phyloP scores from a whole-genome alignment of 78 protist species.

The Creolimax fragrantissima region DNA sequence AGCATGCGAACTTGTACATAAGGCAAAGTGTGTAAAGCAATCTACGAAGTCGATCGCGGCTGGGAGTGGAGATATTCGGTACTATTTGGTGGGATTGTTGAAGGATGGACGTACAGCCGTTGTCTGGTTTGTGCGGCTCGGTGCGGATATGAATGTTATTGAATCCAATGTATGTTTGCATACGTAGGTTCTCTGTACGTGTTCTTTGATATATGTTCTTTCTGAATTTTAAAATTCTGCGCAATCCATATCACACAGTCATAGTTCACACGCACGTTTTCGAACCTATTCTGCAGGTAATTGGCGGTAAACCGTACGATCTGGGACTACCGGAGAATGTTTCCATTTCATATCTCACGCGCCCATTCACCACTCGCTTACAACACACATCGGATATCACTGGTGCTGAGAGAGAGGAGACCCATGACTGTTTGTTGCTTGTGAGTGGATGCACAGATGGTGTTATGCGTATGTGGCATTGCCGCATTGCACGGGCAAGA shows the following conservation, averaged over 20 bases:
- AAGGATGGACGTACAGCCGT: neutral
- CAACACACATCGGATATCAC: neutral
- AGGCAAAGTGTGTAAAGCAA: too few relatives aligned
- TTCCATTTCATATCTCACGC: neutral
- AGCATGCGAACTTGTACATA: too few relatives aligned
- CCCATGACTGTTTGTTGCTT: neutral
- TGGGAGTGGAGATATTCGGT: neutral
- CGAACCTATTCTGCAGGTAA: neutral
- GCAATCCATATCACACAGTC: too few relatives aligned
- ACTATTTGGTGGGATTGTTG: neutral
- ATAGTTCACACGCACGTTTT: too few relatives aligned
- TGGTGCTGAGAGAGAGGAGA: neutral
- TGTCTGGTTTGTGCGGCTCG: neutral
- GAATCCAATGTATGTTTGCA: neutral
- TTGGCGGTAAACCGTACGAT: neutral
- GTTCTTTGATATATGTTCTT: too few relatives aligned
- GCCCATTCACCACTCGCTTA: neutral
- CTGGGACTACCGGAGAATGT: neutral
- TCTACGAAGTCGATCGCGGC: neutral
- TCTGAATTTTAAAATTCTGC: too few relatives aligned
- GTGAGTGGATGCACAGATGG: conserved; percentile 5
- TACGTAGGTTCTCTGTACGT: too few relatives aligned
- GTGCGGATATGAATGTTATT: neutral
- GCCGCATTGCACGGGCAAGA: neutral
- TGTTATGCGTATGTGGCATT: neutral